Conservation (phyloP, 2,329 filamentous ascomycete species). For the Exophiala oligosperma region DNA sequence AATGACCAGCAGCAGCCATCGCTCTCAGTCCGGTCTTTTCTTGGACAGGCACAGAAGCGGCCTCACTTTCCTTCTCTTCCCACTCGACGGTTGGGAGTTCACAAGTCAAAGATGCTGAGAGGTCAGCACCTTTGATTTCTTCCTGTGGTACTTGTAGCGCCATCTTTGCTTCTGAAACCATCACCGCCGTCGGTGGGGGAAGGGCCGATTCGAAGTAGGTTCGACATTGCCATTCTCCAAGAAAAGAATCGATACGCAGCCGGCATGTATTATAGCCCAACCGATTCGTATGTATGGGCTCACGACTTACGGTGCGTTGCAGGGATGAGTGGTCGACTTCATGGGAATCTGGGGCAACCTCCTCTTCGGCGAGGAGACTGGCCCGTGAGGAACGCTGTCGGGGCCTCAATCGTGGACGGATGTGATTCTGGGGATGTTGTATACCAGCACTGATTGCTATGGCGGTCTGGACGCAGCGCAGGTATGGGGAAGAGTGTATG, state of each 20-base stretch:
- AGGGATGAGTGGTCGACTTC: conserved; percentile 4
- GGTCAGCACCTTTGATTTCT: conserved; percentile 45
- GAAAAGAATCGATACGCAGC: conserved; percentile 83
- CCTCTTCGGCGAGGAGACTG: conserved; percentile 10
- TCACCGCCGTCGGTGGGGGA: conserved; percentile 80
- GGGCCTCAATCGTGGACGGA: conserved; percentile 25
- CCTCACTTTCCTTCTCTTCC: conserved; percentile 36
- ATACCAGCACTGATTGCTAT: conserved; percentile 85
- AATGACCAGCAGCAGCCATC: conserved; percentile 29
- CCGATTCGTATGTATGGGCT: conserved; percentile 15
- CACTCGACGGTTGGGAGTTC: conserved; percentile 14
- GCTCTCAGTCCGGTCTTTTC: conserved; percentile 28
- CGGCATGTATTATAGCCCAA: conserved; percentile 21
- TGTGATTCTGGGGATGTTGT: conserved; percentile 45
- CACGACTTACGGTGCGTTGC: conserved; percentile 9
- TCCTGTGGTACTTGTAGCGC: conserved; percentile 78
- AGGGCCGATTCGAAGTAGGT: conserved; percentile 93
- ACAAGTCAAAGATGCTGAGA: conserved; percentile 25
- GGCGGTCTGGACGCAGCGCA: conserved; percentile 89
- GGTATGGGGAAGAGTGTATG: conserved; percentile 89
- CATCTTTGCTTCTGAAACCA: conserved; percentile 86
- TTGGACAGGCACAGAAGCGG: conserved; percentile 34
- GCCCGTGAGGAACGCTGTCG: conserved; percentile 26
- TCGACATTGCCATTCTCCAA: conserved; percentile 93
- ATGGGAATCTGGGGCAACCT: conserved; percentile 19